phyloP scores from a whole-genome alignment of 2,329 filamentous ascomycete genomes.

The Shiraia bambusicola region DNA sequence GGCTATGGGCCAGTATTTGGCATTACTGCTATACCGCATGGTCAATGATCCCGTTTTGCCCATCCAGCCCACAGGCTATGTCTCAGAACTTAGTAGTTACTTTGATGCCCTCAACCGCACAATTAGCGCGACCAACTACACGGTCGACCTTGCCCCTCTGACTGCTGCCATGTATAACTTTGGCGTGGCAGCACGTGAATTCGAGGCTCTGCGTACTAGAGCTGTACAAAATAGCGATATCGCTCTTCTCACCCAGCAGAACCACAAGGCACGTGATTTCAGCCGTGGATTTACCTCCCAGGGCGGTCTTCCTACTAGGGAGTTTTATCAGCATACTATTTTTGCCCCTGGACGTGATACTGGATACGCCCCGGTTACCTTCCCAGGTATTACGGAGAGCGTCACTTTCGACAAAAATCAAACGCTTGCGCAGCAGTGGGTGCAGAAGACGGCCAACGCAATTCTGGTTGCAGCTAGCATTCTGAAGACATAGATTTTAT shows the following conservation, averaged over 20 bases:
- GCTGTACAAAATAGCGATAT: conserved; percentile 33
- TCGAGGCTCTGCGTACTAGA: conserved; percentile 31
- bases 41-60: conserved; percentile 44
- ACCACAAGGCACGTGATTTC: conserved; percentile 51
- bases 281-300: conserved; percentile 49
- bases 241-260: conserved; percentile 41
- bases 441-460: conserved; percentile 37
- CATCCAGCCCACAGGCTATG: conserved; percentile 44
- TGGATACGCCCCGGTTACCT: conserved; percentile 43
- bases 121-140: conserved; percentile 30
- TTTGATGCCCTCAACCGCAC: conserved; percentile 36
- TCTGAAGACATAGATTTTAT: conserved; percentile 28
- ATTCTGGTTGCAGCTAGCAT: conserved; percentile 38
- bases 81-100: conserved; percentile 42
- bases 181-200: conserved; percentile 27
- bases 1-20: conserved; percentile 52
- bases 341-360: conserved; percentile 51
- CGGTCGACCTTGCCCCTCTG: conserved; percentile 36
- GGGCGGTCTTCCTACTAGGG: conserved; percentile 48
- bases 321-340: conserved; percentile 51
- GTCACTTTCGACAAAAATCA: conserved; percentile 37
- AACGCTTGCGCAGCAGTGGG: conserved; percentile 36
- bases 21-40: conserved; percentile 48
- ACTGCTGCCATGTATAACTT: conserved; percentile 43
- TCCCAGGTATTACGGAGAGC: conserved; percentile 42